Conservation (phyloP, 2,329 filamentous ascomycete genomes). For the Blastomyces gilchristii region DNA sequence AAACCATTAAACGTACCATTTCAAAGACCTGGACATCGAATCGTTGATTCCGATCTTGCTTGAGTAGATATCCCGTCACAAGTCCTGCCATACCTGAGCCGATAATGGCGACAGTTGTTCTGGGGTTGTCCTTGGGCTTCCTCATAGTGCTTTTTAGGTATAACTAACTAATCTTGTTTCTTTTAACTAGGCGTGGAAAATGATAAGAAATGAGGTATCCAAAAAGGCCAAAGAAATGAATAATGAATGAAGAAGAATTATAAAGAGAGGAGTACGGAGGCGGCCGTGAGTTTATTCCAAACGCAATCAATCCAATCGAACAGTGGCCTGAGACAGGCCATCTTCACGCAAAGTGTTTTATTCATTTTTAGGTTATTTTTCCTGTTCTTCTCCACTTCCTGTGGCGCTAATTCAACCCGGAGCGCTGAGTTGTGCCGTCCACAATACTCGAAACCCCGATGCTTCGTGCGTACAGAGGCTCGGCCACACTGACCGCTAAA, state of each 20-base stretch:
- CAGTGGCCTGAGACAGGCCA: neutral
- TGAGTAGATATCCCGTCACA: slow-evolving; percentile 38
- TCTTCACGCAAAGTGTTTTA: neutral
- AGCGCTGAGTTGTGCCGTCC: neutral
- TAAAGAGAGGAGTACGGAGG: neutral
- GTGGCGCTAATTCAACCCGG: neutral
- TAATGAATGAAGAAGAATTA: neutral
- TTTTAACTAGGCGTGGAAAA: neutral
- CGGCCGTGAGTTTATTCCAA: neutral
- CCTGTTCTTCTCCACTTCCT: neutral
- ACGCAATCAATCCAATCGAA: neutral
- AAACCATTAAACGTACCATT: slow-evolving; percentile 26
- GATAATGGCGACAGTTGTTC: slow-evolving; percentile 35
- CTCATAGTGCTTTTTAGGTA: neutral
- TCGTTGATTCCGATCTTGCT: slow-evolving; percentile 30
- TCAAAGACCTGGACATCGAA: slow-evolving; percentile 40
- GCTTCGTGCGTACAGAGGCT: neutral
- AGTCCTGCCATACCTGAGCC: slow-evolving; percentile 43
- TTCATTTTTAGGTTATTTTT: neutral
- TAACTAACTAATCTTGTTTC: neutral
- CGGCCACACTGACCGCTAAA: neutral
- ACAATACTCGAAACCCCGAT: neutral
- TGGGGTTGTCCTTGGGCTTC: slow-evolving; percentile 5
- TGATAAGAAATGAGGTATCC: neutral
- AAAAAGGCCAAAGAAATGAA: neutral